Percentiles rank a stretch among this genome's conserved stretches.
Conservation (phyloP, 2,329 filamentous ascomycete genomes). For the Chrysosporium keratinophilum region DNA sequence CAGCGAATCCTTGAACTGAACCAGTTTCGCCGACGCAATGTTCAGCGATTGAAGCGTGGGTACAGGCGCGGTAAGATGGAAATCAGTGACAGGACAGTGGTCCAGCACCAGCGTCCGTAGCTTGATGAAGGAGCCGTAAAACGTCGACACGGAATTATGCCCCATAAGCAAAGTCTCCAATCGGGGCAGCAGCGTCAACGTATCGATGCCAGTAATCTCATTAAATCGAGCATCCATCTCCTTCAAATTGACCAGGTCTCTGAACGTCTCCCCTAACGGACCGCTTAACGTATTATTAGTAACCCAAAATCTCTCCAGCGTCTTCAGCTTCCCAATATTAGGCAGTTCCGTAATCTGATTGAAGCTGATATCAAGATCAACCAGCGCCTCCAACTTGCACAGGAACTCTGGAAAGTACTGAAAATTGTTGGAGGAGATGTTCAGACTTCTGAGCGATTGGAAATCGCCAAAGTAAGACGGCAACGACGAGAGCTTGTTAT, state of each 20-base stretch:
- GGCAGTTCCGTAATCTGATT: conserved; percentile 75
- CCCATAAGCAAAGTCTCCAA: conserved; percentile 82
- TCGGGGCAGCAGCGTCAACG: conserved; percentile 71
- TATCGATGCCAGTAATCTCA: conserved; percentile 74
- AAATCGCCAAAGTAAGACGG: conserved; percentile 77
- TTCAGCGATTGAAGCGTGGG: conserved; percentile 79
- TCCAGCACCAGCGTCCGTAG: conserved; percentile 80
- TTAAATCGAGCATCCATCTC: conserved; percentile 96
- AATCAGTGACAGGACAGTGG: conserved; percentile 89
- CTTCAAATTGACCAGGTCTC: conserved; percentile 62
- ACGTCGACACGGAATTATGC: conserved; percentile 85
- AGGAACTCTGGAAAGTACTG: conserved; percentile 76
- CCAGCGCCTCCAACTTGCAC: conserved; percentile 67
- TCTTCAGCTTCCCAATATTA: conserved; percentile 65
- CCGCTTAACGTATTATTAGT: conserved; percentile 86
- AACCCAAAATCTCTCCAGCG: conserved; percentile 80
- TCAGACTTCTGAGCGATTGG: conserved; percentile 66
- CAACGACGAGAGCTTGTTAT: conserved; percentile 73
- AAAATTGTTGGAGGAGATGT: conserved; percentile 88
- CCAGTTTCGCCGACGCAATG: conserved; percentile 80
- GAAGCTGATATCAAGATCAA: conserved; percentile 94
- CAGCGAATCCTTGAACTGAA: conserved; percentile 73
- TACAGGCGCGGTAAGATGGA: conserved; percentile 66
- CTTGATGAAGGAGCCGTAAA: conserved; percentile 76
- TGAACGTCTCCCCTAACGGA: conserved; percentile 62